Evolutionary conservation across 2,329 filamentous ascomycete species (phyloP).

Genomic region (Aspergillus sojae): DNA sequence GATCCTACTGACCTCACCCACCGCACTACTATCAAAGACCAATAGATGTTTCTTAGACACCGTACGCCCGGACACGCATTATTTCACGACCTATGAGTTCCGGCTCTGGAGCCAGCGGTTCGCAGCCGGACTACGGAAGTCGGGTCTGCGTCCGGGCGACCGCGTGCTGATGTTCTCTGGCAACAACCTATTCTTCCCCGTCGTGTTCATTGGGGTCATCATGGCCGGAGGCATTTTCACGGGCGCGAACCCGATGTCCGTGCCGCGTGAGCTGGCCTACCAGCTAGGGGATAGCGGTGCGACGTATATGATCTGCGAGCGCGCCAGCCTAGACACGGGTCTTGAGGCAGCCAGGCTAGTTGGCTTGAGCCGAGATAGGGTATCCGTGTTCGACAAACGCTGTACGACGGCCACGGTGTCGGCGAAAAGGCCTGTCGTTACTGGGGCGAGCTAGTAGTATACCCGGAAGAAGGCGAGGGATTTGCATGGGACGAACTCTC

Average conservation of each 20-base stretch:
- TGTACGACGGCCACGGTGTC: slow-evolving; percentile 42
- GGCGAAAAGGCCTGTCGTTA: slow-evolving; percentile 50
- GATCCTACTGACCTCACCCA: too few relatives aligned
- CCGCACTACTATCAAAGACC: too few relatives aligned
- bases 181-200: slow-evolving; percentile 73
- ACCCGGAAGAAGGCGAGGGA: slow-evolving; percentile 52
- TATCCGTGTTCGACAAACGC: slow-evolving; percentile 69
- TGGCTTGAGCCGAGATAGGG: slow-evolving; percentile 30
- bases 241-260: slow-evolving; percentile 70
- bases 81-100: slow-evolving; percentile 65
- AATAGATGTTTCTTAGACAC: too few relatives aligned
- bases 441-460: slow-evolving; percentile 66
- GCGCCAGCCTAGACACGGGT: slow-evolving; percentile 43
- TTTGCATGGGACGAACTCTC: slow-evolving; percentile 62
- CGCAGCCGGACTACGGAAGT: slow-evolving; percentile 66
- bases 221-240: slow-evolving; percentile 77
- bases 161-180: slow-evolving; percentile 73
- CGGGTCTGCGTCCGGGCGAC: slow-evolving; percentile 69
- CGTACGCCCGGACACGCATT: slow-evolving; percentile 62
- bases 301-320: slow-evolving; percentile 62
- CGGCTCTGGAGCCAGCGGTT: slow-evolving; percentile 73
- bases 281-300: slow-evolving; percentile 74
- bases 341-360: slow-evolving; percentile 54
- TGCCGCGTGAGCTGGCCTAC: slow-evolving; percentile 71
- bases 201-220: slow-evolving; percentile 70